Conservation (phyloP, 805 yeast species). For the Pichia occidentalis region DNA sequence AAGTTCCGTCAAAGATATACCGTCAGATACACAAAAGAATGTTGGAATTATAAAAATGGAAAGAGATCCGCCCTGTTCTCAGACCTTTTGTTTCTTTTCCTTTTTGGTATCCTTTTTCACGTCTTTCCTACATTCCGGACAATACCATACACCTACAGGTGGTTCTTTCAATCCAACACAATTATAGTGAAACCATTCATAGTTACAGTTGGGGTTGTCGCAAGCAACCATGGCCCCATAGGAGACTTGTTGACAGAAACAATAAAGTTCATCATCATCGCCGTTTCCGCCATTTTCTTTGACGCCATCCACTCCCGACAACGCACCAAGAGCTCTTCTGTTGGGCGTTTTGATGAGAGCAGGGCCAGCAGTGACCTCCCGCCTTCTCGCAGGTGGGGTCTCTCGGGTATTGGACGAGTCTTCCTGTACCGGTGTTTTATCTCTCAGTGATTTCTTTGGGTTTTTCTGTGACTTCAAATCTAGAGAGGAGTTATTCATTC, state of each 20-base stretch:
- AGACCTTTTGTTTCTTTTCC: slow-evolving; percentile 8
- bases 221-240: slow-evolving; percentile 65
- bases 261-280: slow-evolving; percentile 67
- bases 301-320: slow-evolving; percentile 5
- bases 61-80: background rate
- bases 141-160: slow-evolving; percentile 94
- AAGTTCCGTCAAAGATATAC: no score
- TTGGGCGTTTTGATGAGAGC: slow-evolving; percentile 12
- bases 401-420: slow-evolving; percentile 7
- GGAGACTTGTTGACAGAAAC: slow-evolving; percentile 90
- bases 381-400: slow-evolving; percentile 8
- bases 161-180: slow-evolving; percentile 92
- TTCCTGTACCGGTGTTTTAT: slow-evolving; percentile 10
- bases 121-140: slow-evolving; percentile 69
- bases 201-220: slow-evolving; percentile 53
- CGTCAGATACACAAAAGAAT: no score
- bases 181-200: slow-evolving; percentile 59
- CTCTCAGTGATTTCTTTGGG: slow-evolving; percentile 10
- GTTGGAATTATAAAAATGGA: no score
- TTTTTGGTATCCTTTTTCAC: slow-evolving; percentile 3
- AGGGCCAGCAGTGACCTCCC: slow-evolving; percentile 23
- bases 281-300: slow-evolving; percentile 26
- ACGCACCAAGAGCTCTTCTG: slow-evolving; percentile 8
- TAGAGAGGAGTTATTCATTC: slow-evolving; percentile 2
- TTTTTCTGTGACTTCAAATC: slow-evolving; percentile 5